phyloP scores from a whole-genome alignment of 139 green algal genomes.

The Trebouxia sp. region DNA sequence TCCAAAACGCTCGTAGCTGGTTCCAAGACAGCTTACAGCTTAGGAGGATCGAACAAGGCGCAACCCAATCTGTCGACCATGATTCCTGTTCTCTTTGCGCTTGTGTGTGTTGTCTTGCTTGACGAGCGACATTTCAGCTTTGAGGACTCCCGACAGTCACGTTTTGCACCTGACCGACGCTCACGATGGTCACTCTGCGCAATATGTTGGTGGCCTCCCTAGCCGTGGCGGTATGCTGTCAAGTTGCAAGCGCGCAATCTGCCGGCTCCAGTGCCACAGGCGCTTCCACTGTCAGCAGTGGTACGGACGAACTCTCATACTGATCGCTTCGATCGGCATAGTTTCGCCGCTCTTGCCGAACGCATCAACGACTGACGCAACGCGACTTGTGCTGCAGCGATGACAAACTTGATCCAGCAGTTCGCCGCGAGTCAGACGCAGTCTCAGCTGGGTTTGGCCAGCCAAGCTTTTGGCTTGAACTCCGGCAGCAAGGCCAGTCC shows the following conservation, averaged over 20 bases:
- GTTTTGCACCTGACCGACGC: too few species aligned
- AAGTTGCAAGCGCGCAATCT: not conserved
- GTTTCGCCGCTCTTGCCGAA: too few species aligned
- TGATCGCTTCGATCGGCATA: too few species aligned
- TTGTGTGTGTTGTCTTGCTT: too few species aligned
- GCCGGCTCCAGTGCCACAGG: not conserved
- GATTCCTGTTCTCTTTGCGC: too few species aligned
- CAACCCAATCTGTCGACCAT: too few species aligned
- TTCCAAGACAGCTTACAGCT: not conserved
- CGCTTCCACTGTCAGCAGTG: not conserved
- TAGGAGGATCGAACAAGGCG: too few species aligned
- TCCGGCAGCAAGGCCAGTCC: slow-evolving; percentile 7
- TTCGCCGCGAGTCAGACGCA: not conserved
- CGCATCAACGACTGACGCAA: not conserved
- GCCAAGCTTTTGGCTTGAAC: not conserved
- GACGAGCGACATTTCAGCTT: too few species aligned
- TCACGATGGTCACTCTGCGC: not conserved
- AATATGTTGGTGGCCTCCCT: not conserved
- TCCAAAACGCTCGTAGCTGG: not conserved
- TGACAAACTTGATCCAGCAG: not conserved
- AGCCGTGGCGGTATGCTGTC: not conserved
- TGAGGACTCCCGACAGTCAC: too few species aligned
- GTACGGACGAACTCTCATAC: too few species aligned
- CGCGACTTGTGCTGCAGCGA: not conserved
- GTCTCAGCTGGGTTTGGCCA: slow-evolving; percentile 10